A percentile compares a stretch with the other conserved stretches of the same genome.
These are phyloP conservation scores for Lojkania enalia DNA, from an alignment of 2,329 filamentous ascomycete genomes.

Conservation along the genomic window DNA sequence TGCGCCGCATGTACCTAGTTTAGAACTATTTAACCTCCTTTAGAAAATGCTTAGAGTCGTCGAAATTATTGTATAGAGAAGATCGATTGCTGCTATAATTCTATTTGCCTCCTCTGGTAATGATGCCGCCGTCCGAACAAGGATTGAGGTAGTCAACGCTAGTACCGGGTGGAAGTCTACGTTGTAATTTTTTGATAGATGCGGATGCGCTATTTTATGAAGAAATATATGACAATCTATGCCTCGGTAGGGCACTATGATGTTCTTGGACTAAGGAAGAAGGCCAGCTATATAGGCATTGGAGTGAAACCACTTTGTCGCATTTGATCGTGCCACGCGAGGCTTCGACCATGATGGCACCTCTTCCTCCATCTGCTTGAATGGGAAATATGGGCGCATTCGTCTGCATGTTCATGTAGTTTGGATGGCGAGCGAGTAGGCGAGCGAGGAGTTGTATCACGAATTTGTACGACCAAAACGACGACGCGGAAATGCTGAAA, in stretches of 20 bases:
- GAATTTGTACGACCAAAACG: conserved; percentile 35
- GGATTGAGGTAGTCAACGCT: conserved; percentile 20
- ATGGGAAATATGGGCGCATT: conserved; percentile 2
- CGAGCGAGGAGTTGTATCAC: conserved; percentile 25
- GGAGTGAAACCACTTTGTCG: conserved; percentile 31
- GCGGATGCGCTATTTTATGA: conserved; percentile 15
- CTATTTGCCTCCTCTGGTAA: conserved; percentile 45
- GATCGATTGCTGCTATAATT: conserved; percentile 38
- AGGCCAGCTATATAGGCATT: conserved; percentile 32
- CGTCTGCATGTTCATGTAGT: conserved; percentile 28
- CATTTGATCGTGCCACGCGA: conserved; percentile 23
- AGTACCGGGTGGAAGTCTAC: conserved; percentile 17
- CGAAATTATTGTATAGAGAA: conserved; percentile 52
- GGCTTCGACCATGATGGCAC: conserved; percentile 20
- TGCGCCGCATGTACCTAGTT: conserved; percentile 53
- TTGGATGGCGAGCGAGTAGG: conserved; percentile 17
- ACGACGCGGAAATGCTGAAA: conserved; percentile 20
- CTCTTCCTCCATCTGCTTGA: too few species aligned
- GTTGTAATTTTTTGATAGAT: conserved; percentile 33
- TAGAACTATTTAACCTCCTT: conserved; percentile 49
- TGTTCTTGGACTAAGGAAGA: conserved; percentile 41
- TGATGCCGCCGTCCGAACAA: conserved; percentile 16
- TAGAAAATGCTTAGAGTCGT: conserved; percentile 53
- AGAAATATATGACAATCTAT: conserved; percentile 27
- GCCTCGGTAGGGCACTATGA: conserved; percentile 40